Base-by-base conservation (phyloP, 1,284 basidiomycete species). In the Omphalotus olearius region DNA sequence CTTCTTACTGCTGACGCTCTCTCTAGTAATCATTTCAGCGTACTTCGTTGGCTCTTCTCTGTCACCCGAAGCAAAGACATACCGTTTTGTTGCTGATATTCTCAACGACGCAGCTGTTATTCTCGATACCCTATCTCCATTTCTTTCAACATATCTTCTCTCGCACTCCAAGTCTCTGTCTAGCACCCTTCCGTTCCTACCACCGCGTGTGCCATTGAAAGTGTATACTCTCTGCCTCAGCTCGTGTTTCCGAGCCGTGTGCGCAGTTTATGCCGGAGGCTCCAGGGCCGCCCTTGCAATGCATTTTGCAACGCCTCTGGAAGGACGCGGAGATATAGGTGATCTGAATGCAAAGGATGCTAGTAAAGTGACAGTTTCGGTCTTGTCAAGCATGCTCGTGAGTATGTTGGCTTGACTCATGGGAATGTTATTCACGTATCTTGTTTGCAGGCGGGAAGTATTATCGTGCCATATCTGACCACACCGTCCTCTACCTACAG, bases 281-380 rank as follows among this genome's bases (percentile, higher is more conserved):
- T 83, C 84, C 0, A 87, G 85, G 61, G 78, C 82, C 0, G 80
- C 83, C 3, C 72, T 88, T 14, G 78, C 82, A 0, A 65, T 83
- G 45, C 84, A 86, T 60, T 84, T 87, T 59, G 78, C 82, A 1
- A 75, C 72, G 1, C 74, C 80, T 2, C 51, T 70, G 16, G 61
- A 54, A 46, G 69, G 75, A 7, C 62, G 67, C 6, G 83, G 83
- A 2, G 83, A 87, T 57, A 69, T 86, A 3, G 83, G 83, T 0
- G 85, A 87, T 57, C 66, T 86, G 35, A 85, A 79, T 52, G 85
- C 84, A 1, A 88, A 88, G 61, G 83, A 85, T 56, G 74, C 79
- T 0, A 85, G 83, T 63, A 82, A 83, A 58, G 83, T 86, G 62
- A 87, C 85, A 0, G 78, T 85, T 0, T 67, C 86, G 4, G 80